Percentiles rank a stretch among this genome's conserved stretches.
phyloP scores from a whole-genome alignment of 2,329 filamentous ascomycete species.

The Penicillium sp. region DNA sequence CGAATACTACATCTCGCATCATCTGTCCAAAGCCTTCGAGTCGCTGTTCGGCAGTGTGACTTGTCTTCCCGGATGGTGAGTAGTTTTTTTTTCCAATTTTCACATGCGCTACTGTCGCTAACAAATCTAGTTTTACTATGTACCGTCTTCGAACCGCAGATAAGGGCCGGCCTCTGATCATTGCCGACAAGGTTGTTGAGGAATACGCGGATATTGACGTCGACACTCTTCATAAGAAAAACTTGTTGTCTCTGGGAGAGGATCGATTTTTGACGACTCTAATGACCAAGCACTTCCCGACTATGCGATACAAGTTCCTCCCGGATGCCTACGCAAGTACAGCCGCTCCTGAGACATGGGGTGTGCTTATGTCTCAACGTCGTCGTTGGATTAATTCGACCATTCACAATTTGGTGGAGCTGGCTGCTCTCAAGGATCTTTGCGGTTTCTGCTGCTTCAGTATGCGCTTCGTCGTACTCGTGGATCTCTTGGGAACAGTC shows the following conservation, averaged over 20 bases:
- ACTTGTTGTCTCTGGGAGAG: conserved; percentile 86
- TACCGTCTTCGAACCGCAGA: conserved; percentile 93
- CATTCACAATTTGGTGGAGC: conserved; percentile 89
- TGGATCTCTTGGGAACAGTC: conserved; percentile 89
- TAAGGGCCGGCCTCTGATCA: conserved; percentile 90
- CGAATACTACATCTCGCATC: conserved; percentile 98
- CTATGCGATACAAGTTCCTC: conserved; percentile 94
- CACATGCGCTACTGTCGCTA: conserved; percentile 27
- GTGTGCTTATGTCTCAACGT: conserved; percentile 91
- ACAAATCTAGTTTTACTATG: conserved; percentile 83
- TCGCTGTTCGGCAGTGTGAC: conserved; percentile 97
- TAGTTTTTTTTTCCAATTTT: conserved; percentile 24
- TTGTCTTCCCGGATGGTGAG: conserved; percentile 97
- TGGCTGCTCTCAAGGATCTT: conserved; percentile 86
- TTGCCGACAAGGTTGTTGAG: conserved; percentile 79
- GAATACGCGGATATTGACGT: conserved; percentile 88
- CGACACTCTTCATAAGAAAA: conserved; percentile 94
- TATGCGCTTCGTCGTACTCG: conserved; percentile 94
- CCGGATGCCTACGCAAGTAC: conserved; percentile 91
- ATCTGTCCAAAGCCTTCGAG: conserved; percentile 94
- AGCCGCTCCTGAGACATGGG: conserved; percentile 90
- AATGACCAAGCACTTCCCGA: conserved; percentile 97
- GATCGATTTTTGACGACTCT: conserved; percentile 96
- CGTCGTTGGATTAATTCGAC: conserved; percentile 99
- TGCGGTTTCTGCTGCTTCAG: conserved; percentile 99